A percentile compares a stretch with the other conserved stretches of the same genome.
Conservation (phyloP, 306 rosid species). For the Glycine latifolia region DNA sequence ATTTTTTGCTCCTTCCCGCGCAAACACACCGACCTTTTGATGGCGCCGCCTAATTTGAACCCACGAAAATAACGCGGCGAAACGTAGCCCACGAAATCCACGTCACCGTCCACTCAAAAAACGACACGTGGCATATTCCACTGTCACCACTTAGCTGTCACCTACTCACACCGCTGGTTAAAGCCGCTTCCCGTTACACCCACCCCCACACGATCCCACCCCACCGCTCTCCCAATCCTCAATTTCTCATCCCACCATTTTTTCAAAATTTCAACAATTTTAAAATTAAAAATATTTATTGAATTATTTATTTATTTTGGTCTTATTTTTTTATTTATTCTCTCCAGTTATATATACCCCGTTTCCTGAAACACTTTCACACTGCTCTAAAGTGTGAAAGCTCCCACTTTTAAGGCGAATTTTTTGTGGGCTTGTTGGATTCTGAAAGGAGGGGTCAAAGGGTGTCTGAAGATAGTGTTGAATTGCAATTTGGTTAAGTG, state of each 20-base stretch:
- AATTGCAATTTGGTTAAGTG: constrained; percentile 12
- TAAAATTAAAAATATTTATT: background rate
- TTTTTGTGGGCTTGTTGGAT: constrained; percentile 18
- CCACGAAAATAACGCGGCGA: constrained; percentile 43
- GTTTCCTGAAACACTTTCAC: background rate
- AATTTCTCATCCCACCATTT: constrained; percentile 18
- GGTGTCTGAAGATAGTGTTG: constrained; percentile 43
- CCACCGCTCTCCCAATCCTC: background rate
- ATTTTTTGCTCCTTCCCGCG: constrained; percentile 62
- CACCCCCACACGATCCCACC: background rate
- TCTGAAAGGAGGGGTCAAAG: constrained; percentile 23
- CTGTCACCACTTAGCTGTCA: constrained; percentile 46
- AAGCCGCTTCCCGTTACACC: constrained; percentile 14
- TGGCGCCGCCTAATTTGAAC: constrained; percentile 60
- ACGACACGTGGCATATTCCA: constrained; percentile 6
- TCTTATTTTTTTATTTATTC: background rate
- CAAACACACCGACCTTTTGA: constrained; percentile 47
- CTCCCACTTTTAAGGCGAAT: constrained; percentile 11
- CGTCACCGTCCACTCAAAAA: background rate
- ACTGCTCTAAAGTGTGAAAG: constrained; percentile 2
- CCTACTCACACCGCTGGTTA: constrained; percentile 28
- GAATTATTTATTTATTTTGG: background rate
- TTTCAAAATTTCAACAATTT: constrained; percentile 47
- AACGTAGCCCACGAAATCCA: constrained; percentile 25
- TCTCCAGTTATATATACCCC: background rate